A percentile compares a stretch with the other conserved stretches of the same genome.
These are phyloP conservation scores for Penicillium lividum DNA, from an alignment of 495 filamentous ascomycete species.

Conservation along the genomic window DNA sequence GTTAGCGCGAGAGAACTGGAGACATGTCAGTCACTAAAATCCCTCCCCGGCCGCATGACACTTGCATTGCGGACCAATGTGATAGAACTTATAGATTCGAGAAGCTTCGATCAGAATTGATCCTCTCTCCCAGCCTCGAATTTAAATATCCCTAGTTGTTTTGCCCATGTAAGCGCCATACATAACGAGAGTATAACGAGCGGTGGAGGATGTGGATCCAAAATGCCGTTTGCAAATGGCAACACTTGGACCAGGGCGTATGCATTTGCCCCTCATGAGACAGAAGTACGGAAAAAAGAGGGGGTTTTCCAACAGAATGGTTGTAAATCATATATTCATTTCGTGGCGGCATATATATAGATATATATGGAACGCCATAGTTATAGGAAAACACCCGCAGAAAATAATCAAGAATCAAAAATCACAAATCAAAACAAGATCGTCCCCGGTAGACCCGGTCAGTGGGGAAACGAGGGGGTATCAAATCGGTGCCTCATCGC, in stretches of 20 bases:
- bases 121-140: background rate
- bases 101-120: conserved; percentile 18
- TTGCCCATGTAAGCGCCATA: background rate
- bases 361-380: background rate
- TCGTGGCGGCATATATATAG: background rate
- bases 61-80: conserved; percentile 4
- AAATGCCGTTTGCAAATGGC: conserved; percentile 27
- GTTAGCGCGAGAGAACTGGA: conserved; percentile 38
- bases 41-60: conserved; percentile 10
- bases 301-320: background rate
- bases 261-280: background rate
- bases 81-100: conserved; percentile 11
- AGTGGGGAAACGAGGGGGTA: conserved; percentile 1
- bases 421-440: conserved; percentile 5
- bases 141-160: background rate
- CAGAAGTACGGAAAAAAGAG: conserved; percentile 1
- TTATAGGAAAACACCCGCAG: background rate
- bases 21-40: conserved; percentile 18
- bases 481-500: conserved; percentile 17
- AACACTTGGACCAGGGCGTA: conserved; percentile 9
- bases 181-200: conserved; percentile 5
- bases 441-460: conserved; percentile 4
- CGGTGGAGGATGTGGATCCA: conserved; percentile 35
- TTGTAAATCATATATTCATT: background rate
- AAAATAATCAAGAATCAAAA: background rate